Evolutionary conservation across 129 eudicot genomes (phyloP), one percentile per base, ranked within the genome.

Genomic region (Scalesia atractyloides): DNA sequence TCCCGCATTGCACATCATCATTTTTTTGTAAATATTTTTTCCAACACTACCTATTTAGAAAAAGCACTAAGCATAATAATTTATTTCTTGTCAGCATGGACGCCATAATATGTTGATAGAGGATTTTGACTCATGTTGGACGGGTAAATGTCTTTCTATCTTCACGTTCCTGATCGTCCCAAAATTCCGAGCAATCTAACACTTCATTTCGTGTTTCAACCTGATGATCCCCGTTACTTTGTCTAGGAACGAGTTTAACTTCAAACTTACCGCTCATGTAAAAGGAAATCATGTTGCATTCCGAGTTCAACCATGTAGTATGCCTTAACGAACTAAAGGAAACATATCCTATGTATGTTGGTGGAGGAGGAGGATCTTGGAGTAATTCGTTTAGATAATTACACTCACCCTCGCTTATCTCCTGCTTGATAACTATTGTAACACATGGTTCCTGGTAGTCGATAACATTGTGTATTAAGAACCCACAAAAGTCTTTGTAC

Each of bases 331-430:
- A 62, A 63, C 20, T 48, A 36, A 73, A 73, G n/a, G 78, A 73
- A 17, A 63, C 26, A 63, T 73, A 73, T 63, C 78, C 70, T 30
- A 73, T 60, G 20, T 33, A 73, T 63, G 78, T 73, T 59, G 75
- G 75, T 20, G 75, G 52, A 71, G n/a, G 41, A 56, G 24, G 41
- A 71, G 39, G 36, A 39, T 37, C 14, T 1, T 19, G 7, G 64
- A 26, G 37, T 70, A 19, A 41, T 24, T 70, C 75, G 22, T 37
- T 70, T 12, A 5, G 74, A 51, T 51, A 18, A 52, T 36, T 36
- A 61, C 49, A 17, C 50, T 61, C 68, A 0, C 3, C 61, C 9
- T 50, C 15, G 0, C 51, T 50, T 18, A 62, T 16, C 51, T 73
- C 77, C 20, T 73, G 37, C 63, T 62, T 18, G 15, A 73, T 48